Evolutionary conservation across 441 rosid species (phyloP), one percentile per base, ranked within the genome.

Genomic region (Cnidoscolus chayamansa): DNA sequence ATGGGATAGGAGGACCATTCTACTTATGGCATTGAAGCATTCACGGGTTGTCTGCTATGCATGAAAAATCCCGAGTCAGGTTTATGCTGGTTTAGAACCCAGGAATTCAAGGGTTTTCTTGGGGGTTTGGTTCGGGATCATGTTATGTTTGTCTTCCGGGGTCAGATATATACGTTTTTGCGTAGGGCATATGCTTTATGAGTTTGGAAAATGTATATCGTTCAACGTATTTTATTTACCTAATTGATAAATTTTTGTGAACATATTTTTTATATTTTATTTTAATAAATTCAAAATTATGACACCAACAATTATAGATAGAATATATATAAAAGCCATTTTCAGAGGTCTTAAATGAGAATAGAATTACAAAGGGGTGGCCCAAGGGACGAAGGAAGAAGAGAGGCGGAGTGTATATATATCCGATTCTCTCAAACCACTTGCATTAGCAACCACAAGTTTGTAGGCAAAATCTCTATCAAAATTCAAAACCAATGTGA

Each of bases 381-480:
- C 47, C 12, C 25, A 37, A 13, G 17, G 7, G n/a, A 19, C 13
- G 10, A 2, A 8, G 8, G 25, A 25, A 25, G 25, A 31, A 56
- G 20, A 60, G 15, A 57, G 56, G 13, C 65, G 7, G 12, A 49
- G 43, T 25, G 25, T 35, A 35, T 35, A 35, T 67, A 35, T 32
- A 63, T 74, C 70, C 69, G 0, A 16, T 60, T 15, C 50, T 25
- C 9, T 25, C n/a, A 11, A 2, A 20, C 2, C 47, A 7, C 37
- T 12, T 17, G 5, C 3, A 32, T 25, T 70, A n/a, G 72, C 48
- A 12, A 67, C 78, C 78, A 53, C 78, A 76, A 57, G 73, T 51
- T 80, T 63, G 15, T 51, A 63, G 67, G 63, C 53, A 30, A 49
- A 49, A 72, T 82, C 80, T 53, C 78, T 4, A 43, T 82, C 79